phyloP scores from a whole-genome alignment of 2,329 filamentous ascomycete genomes.

The Colletotrichum sp. region DNA sequence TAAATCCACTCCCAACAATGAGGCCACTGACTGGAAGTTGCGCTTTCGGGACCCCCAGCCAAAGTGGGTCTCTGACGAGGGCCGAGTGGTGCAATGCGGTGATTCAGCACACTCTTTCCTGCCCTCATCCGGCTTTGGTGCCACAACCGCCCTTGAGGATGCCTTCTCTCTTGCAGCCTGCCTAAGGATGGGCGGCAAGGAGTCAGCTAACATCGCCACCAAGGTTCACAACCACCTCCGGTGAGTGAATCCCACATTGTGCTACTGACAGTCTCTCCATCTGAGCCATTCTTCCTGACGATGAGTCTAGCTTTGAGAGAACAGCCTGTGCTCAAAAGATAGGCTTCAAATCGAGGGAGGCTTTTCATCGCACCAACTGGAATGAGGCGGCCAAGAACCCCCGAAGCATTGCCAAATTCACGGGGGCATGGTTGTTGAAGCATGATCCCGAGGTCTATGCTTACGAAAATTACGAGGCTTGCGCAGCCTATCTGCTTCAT shows the following conservation, averaged over 20 bases:
- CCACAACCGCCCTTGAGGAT: constrained; percentile 47
- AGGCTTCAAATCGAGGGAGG: not conserved
- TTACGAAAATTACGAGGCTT: not conserved
- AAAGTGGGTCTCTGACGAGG: constrained; percentile 38
- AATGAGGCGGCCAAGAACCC: not conserved
- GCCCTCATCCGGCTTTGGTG: constrained; percentile 44
- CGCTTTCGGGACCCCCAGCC: constrained; percentile 44
- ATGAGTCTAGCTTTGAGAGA: not conserved
- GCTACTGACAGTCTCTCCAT: not conserved
- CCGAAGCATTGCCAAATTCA: not conserved
- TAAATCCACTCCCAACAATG: constrained; percentile 21
- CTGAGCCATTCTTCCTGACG: not conserved
- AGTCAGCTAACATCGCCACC: not conserved
- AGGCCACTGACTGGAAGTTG: constrained; percentile 42
- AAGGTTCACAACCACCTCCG: not conserved
- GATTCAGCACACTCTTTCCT: constrained; percentile 46
- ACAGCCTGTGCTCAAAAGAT: not conserved
- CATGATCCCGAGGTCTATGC: not conserved
- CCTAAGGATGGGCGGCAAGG: not conserved
- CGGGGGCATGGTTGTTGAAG: not conserved
- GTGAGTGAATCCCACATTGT: not conserved
- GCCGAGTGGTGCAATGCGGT: constrained; percentile 41
- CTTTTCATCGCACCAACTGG: not conserved
- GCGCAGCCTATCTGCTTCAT: not conserved
- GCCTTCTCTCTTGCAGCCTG: constrained; percentile 39